Conservation (phyloP, 2,329 filamentous ascomycete species). For the Venturia asperata region DNA sequence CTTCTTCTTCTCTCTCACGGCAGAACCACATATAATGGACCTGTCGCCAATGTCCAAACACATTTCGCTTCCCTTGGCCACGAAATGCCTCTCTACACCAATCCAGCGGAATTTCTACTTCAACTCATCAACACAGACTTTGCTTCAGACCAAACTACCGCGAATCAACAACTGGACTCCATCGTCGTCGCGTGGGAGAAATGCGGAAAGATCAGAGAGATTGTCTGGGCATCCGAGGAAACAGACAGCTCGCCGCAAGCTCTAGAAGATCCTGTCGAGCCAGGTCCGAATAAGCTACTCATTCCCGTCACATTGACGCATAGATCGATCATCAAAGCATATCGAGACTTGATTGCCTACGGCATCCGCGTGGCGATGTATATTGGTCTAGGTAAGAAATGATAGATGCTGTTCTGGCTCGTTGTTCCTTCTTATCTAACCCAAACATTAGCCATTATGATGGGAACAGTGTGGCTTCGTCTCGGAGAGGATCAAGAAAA, state of each 20-base stretch:
- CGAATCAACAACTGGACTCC: not conserved
- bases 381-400: slow-evolving; percentile 37
- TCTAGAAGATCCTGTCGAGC: slow-evolving; percentile 25
- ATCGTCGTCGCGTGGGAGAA: slow-evolving; percentile 45
- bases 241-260: not conserved
- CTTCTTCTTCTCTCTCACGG: slow-evolving; percentile 19
- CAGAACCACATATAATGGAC: slow-evolving; percentile 9
- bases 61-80: slow-evolving; percentile 28
- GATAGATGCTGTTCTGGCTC: no score
- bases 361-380: slow-evolving; percentile 81
- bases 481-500: slow-evolving; percentile 60
- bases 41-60: slow-evolving; percentile 2
- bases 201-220: slow-evolving; percentile 38
- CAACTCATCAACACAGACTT: slow-evolving; percentile 71
- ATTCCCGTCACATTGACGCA: slow-evolving; percentile 63
- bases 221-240: slow-evolving; percentile 23
- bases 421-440: no score
- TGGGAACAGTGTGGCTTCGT: slow-evolving; percentile 81
- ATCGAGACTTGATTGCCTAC: slow-evolving; percentile 77
- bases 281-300: slow-evolving; percentile 40
- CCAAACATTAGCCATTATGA: slow-evolving; percentile 62
- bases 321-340: slow-evolving; percentile 73
- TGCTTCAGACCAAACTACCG: not conserved
- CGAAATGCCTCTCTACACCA: slow-evolving; percentile 48
- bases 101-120: slow-evolving; percentile 70